phyloP scores from a whole-genome alignment of 2,329 filamentous ascomycete genomes.

The Fonsecaea nubica region DNA sequence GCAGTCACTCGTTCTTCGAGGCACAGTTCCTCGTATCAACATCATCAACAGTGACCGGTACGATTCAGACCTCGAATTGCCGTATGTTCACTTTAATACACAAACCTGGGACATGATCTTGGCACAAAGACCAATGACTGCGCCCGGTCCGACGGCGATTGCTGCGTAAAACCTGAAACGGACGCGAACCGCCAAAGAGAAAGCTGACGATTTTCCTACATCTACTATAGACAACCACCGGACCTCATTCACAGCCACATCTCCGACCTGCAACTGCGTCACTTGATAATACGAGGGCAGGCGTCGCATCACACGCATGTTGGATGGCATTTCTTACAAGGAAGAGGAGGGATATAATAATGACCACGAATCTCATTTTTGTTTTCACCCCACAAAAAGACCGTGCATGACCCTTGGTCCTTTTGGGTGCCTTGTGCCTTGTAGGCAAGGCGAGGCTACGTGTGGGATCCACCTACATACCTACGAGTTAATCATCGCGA shows the following conservation, averaged over 20 bases:
- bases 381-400: not conserved
- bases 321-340: not conserved
- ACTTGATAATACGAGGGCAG: not conserved
- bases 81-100: conserved; percentile 40
- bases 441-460: not conserved
- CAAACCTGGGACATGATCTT: conserved; percentile 40
- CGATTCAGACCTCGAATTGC: conserved; percentile 24
- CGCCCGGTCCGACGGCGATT: conserved; percentile 5
- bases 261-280: not conserved
- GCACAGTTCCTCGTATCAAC: conserved; percentile 2
- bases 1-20: conserved; percentile 5
- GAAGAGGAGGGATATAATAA: not conserved
- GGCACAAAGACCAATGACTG: conserved; percentile 21
- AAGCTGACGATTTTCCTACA: not conserved
- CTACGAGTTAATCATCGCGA: not conserved
- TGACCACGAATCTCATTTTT: conserved; percentile 6
- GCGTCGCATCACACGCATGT: not conserved
- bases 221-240: not conserved
- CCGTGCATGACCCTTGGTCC: not conserved
- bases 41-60: conserved; percentile 22
- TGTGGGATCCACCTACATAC: too few species aligned
- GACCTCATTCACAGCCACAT: not conserved
- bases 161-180: conserved; percentile 3
- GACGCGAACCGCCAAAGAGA: not conserved
- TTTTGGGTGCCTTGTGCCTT: not conserved